phyloP scores from a whole-genome alignment of 805 yeast species.

The Suhomyces canberraensis region DNA sequence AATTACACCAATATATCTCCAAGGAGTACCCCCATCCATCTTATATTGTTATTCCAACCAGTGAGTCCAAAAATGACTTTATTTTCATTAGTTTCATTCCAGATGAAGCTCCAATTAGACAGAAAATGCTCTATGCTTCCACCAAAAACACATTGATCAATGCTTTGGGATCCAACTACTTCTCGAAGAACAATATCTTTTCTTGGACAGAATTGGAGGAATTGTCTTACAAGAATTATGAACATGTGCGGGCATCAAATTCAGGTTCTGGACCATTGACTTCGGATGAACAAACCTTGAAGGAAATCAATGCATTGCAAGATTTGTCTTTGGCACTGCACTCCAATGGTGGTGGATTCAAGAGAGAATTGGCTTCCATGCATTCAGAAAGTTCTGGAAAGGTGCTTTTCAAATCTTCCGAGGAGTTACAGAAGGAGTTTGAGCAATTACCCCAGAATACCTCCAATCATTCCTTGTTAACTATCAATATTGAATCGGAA shows the following conservation, averaged over 20 bases:
- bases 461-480: conserved; percentile 31
- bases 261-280: conserved; percentile 48
- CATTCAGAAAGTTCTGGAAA: conserved; percentile 12
- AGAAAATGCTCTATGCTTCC: conserved; percentile 93
- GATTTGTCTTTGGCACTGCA: conserved; percentile 22
- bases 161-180: conserved; percentile 63
- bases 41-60: conserved; percentile 26
- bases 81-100: conserved; percentile 84
- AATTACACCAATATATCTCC: conserved; percentile 20
- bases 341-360: conserved; percentile 13
- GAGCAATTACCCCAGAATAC: conserved; percentile 17
- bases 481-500: conserved; percentile 57
- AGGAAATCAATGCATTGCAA: conserved; percentile 39
- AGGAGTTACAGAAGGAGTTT: conserved; percentile 24
- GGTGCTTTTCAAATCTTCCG: conserved; percentile 25
- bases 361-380: conserved; percentile 37
- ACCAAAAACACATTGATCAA: conserved; percentile 74
- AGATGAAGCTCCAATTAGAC: conserved; percentile 73
- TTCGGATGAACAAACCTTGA: conserved; percentile 53
- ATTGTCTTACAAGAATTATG: conserved; percentile 48
- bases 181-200: conserved; percentile 38
- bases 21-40: conserved; percentile 34
- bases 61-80: conserved; percentile 14
- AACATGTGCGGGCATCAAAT: conserved; percentile 7
- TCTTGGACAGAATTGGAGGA: conserved; percentile 59